Evolutionary conservation across 2,329 filamentous ascomycete genomes (phyloP), one percentile per base, ranked within the genome.

Genomic region (Mycosphaerella arachidis): DNA sequence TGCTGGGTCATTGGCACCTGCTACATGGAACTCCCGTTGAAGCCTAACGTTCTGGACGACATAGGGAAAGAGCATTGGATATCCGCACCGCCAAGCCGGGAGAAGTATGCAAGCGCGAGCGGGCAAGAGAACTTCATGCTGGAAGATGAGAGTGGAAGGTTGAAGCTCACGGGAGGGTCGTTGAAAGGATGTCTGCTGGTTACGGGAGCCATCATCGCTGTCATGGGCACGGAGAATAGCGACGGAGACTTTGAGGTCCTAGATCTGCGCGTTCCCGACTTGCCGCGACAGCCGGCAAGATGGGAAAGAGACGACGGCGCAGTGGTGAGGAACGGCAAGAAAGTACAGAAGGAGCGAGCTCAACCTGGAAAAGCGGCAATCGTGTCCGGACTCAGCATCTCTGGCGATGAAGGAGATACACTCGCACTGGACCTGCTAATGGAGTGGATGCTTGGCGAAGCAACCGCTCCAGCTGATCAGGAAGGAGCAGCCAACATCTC

Each of bases 21-120:
- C 33, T 99, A 96, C 74, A 96, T 97, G 89, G 91, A 97, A 65
- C 92, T 99, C 91, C 85, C 90, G 2, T 76, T 97, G 70, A 99
- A 99, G 78, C 94, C 95, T 0, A 96, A 95, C 71, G 93, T 99
- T 73, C 79, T 99, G 35, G 92, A 97, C 61, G 94, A 99, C 69
- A 90, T 99, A 46, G 89, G 90, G 45, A 96, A 95, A 76, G 93
- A 95, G 89, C 90, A 92, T 72, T 97, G 91, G 88, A 91, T 96
- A 60, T 88, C 90, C 0, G 91, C 90, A 1, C 92, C 92, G 8
- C 86, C 90, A 13, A 83, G 86, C 7, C 83, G 87, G 61, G 82
- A 88, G 65, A 94, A 91, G 67, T 73, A 72, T 35, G 58, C 64
- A 24, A 64, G 62, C n/a, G 58, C 59, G 4, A 56, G 54, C 18